Evolutionary conservation across 2,329 filamentous ascomycete genomes (phyloP).

Genomic region (Epichloe typhina): DNA sequence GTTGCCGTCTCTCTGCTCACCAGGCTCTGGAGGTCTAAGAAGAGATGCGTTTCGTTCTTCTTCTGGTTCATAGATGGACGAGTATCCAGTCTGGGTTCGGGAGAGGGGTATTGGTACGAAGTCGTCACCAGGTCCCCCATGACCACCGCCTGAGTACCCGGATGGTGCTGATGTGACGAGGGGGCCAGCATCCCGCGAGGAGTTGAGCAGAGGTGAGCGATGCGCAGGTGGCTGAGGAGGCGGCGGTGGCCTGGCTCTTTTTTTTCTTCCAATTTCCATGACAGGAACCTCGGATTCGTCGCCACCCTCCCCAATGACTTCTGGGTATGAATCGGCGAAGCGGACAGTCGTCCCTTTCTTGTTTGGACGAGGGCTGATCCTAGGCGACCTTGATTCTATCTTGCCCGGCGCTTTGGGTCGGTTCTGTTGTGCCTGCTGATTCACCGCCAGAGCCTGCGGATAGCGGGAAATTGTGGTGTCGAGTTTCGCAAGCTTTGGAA

Average conservation of each 20-base stretch:
- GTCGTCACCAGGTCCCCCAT: constrained; percentile 19
- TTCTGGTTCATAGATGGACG: constrained; percentile 18
- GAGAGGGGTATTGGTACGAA: constrained; percentile 42
- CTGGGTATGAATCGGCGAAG: constrained; percentile 60
- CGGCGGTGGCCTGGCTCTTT: constrained; percentile 24
- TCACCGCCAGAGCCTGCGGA: constrained; percentile 37
- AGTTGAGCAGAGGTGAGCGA: constrained; percentile 1
- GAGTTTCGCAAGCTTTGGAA: constrained; percentile 39
- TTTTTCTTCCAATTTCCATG: constrained; percentile 54
- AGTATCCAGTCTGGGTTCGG: constrained; percentile 45
- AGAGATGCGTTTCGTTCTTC: constrained; percentile 1
- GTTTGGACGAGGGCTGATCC: constrained; percentile 30
- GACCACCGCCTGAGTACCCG: constrained; percentile 1
- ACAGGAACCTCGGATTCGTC: constrained; percentile 68
- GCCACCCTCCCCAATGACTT: constrained; percentile 81
- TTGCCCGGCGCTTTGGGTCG: constrained; percentile 26
- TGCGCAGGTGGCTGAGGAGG: constrained; percentile 12
- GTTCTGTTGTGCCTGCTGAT: constrained; percentile 29
- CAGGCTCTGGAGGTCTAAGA: background rate
- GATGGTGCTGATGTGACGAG: background rate
- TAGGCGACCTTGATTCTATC: constrained; percentile 29
- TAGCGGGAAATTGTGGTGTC: constrained; percentile 45
- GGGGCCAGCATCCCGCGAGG: constrained; percentile 1
- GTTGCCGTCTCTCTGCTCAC: constrained; percentile 4
- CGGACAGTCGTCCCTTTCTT: constrained; percentile 60